phyloP scores from a whole-genome alignment of 495 filamentous ascomycete species.

The Xylaria castorea region DNA sequence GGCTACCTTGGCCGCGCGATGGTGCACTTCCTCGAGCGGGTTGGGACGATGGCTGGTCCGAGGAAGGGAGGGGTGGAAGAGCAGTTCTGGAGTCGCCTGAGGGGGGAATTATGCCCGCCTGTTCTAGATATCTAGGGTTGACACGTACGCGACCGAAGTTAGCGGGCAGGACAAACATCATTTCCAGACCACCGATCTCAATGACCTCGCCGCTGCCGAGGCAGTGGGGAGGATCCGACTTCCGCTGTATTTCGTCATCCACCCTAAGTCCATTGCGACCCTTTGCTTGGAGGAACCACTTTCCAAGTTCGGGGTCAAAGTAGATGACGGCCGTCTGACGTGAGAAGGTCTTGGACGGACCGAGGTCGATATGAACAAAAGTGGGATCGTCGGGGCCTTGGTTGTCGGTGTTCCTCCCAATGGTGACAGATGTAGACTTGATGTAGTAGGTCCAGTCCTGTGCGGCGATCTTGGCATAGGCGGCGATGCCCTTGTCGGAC shows the following conservation, averaged over 20 bases:
- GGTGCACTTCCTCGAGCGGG: conserved; percentile 30
- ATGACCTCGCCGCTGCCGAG: conserved; percentile 87
- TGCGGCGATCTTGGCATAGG: conserved; percentile 93
- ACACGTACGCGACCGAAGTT: conserved; percentile 65
- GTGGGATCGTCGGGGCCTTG: conserved; percentile 44
- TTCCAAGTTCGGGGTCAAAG: conserved; percentile 70
- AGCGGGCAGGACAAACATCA: conserved; percentile 94
- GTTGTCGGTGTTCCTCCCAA: conserved; percentile 75
- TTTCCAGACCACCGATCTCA: conserved; percentile 88
- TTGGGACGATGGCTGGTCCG: conserved; percentile 45
- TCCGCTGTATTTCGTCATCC: conserved; percentile 71
- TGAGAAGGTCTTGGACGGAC: conserved; percentile 91
- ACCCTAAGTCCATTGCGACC: conserved; percentile 90
- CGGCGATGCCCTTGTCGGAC: conserved; percentile 77
- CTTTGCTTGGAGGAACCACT: conserved; percentile 84
- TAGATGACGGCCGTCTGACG: conserved; percentile 85
- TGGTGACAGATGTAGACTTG: conserved; percentile 76
- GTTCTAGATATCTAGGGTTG: conserved; percentile 56
- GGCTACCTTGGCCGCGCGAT: conserved; percentile 40
- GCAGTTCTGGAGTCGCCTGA: conserved; percentile 42
- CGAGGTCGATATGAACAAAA: conserved; percentile 86
- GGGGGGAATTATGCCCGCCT: conserved; percentile 51
- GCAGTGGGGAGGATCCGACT: conserved; percentile 55
- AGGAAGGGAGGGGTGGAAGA: conserved; percentile 57
- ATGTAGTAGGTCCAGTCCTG: conserved; percentile 95